Percentiles rank a stretch among this genome's conserved stretches.
These are phyloP conservation scores for Hansfordia pulvinata DNA, from an alignment of 2,329 filamentous ascomycete genomes.

Conservation along the genomic window DNA sequence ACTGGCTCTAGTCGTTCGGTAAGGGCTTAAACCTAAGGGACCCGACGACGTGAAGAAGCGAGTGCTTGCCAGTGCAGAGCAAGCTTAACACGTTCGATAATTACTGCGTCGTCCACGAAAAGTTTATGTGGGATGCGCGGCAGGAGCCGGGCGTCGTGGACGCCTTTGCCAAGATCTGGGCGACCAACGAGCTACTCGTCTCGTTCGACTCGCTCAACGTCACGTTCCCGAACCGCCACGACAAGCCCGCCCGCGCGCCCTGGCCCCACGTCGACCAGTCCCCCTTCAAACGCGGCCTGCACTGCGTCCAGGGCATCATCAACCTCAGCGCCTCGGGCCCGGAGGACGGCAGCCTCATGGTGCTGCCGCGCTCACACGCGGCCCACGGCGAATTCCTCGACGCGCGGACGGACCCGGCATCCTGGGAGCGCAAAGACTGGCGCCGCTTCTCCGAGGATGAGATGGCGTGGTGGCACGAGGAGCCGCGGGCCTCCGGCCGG, in stretches of 20 bases:
- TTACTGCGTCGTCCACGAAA: slow-evolving; percentile 22
- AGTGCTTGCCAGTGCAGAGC: slow-evolving; percentile 21
- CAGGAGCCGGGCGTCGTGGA: slow-evolving; percentile 22
- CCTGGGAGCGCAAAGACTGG: slow-evolving; percentile 15
- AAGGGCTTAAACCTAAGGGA: slow-evolving; percentile 10
- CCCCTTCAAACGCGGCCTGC: slow-evolving; percentile 11
- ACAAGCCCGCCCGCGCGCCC: slow-evolving; percentile 10
- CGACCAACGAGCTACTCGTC: slow-evolving; percentile 25
- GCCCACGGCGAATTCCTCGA: slow-evolving; percentile 18
- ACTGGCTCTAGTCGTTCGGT: slow-evolving; percentile 8
- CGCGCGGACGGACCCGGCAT: slow-evolving; percentile 11
- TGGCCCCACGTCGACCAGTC: slow-evolving; percentile 23
- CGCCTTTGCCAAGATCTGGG: slow-evolving; percentile 24
- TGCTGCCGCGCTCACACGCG: slow-evolving; percentile 16
- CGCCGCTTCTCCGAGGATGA: slow-evolving; percentile 15
- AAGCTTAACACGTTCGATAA: slow-evolving; percentile 14
- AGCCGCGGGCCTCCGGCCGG: slow-evolving; percentile 13
- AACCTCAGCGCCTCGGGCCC: slow-evolving; percentile 18
- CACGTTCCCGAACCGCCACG: slow-evolving; percentile 19
- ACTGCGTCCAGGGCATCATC: slow-evolving; percentile 17
- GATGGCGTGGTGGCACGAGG: slow-evolving; percentile 18
- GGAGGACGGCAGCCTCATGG: slow-evolving; percentile 21
- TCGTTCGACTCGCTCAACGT: slow-evolving; percentile 31
- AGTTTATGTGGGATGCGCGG: slow-evolving; percentile 24
- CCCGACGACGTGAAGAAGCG: slow-evolving; percentile 18